phyloP scores from a whole-genome alignment of 495 filamentous ascomycete species.

The Cladorrhinum samala region DNA sequence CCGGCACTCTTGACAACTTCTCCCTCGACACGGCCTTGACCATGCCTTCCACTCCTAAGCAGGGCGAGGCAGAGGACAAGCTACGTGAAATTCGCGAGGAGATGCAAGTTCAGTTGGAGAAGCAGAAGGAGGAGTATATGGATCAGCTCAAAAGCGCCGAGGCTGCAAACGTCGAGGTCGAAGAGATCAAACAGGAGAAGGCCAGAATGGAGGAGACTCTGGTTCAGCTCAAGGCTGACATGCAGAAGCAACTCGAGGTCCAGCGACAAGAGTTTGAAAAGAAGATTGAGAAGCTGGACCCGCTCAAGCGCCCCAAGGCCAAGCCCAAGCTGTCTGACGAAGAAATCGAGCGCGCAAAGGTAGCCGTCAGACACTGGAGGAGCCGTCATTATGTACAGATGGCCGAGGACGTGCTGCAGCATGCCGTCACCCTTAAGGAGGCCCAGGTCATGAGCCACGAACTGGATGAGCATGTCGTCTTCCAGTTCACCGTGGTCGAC shows the following conservation, averaged over 20 bases:
- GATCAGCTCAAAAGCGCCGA: slow-evolving; percentile 75
- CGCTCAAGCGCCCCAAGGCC: slow-evolving; percentile 42
- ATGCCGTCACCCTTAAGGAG: slow-evolving; percentile 84
- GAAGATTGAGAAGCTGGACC: slow-evolving; percentile 45
- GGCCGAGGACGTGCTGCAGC: slow-evolving; percentile 86
- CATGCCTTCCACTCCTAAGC: slow-evolving; percentile 84
- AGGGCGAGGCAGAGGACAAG: slow-evolving; percentile 65
- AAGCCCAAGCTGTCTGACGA: slow-evolving; percentile 60
- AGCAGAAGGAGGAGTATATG: slow-evolving; percentile 77
- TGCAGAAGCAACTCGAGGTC: slow-evolving; percentile 68
- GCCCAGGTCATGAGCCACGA: slow-evolving; percentile 97
- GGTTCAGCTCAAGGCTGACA: slow-evolving; percentile 72
- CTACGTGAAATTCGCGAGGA: slow-evolving; percentile 72
- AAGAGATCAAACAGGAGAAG: slow-evolving; percentile 81
- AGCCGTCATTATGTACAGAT: slow-evolving; percentile 84
- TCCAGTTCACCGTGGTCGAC: slow-evolving; percentile 91
- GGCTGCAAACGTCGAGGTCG: slow-evolving; percentile 69
- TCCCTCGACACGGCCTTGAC: slow-evolving; percentile 92
- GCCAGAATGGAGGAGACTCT: slow-evolving; percentile 80
- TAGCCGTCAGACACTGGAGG: slow-evolving; percentile 67
- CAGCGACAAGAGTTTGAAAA: slow-evolving; percentile 73
- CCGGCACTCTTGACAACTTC: slow-evolving; percentile 92
- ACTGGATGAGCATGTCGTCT: slow-evolving; percentile 88
- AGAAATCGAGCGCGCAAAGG: slow-evolving; percentile 64
- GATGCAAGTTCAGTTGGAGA: slow-evolving; percentile 83